Evolutionary conservation across 768 basidiomycete species (phyloP), one percentile per base, ranked within the genome.

Genomic region (Hebeloma cylindrosporum): DNA sequence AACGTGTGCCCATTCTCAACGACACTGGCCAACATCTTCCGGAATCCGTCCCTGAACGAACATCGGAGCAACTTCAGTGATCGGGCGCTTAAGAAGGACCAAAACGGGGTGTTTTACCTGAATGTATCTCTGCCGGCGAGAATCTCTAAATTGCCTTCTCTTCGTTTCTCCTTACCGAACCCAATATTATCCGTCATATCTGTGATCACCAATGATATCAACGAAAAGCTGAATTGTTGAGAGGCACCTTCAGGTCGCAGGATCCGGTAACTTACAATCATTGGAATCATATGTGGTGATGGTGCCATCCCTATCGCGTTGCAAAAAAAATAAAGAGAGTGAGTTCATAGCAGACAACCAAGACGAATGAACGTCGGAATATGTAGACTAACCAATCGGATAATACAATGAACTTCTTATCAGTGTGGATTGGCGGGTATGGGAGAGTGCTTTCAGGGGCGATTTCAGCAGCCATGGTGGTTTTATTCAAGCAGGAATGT

Each of bases 211-310:
- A n/a, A n/a, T n/a, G n/a, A n/a, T n/a, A n/a, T n/a, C n/a, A n/a
- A n/a, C n/a, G n/a, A n/a, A n/a, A n/a, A n/a, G n/a, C n/a, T n/a
- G n/a, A n/a, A n/a, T n/a, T n/a, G n/a, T n/a, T n/a, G n/a, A n/a
- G n/a, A n/a, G n/a, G n/a, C n/a, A n/a, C n/a, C n/a, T n/a, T n/a
- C n/a, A n/a, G n/a, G n/a, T n/a, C n/a, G n/a, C 10, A 30, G 29
- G 27, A 23, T 18, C 31, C 9, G 16, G 29, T 40, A 40, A 54
- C 82, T 50, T 60, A 92, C 88, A 93, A 58, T 96, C 93, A 64
- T 97, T 97, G 5, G 89, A 92, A 62, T 97, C 93, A 58, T 78
- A 80, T 29, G 79, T 92, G 3, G 93, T 95, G 68, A 97, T 95
- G 10, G 93, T 97, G 57, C 88, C 88, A 69, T 92, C 88, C 89